A percentile compares a stretch with the other conserved stretches of the same genome.
These are phyloP conservation scores for Ogataea hybrid DNA, from an alignment of 1,139 yeast species.

Conservation along the genomic window DNA sequence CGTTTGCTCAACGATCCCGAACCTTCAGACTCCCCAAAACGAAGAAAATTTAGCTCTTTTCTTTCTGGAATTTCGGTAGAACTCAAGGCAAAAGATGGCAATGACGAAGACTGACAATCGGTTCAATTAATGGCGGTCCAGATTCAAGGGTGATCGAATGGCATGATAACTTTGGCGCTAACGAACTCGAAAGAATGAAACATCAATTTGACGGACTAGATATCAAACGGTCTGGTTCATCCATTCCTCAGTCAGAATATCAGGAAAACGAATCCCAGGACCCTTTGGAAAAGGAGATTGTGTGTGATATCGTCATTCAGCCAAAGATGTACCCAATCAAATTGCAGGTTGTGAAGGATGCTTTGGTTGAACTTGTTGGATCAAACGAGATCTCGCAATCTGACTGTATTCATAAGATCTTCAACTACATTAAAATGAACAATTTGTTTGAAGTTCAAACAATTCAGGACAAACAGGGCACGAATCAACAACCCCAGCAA, in stretches of 20 bases:
- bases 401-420: slow-evolving; percentile 77
- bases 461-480: slow-evolving; percentile 29
- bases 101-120: slow-evolving; percentile 22
- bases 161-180: slow-evolving; percentile 55
- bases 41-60: slow-evolving; percentile 73
- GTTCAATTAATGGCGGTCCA: slow-evolving; percentile 26
- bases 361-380: slow-evolving; percentile 69
- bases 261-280: slow-evolving; percentile 24
- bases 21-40: slow-evolving; percentile 33
- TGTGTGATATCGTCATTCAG: slow-evolving; percentile 73
- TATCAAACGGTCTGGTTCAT: slow-evolving; percentile 72
- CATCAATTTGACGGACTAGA: slow-evolving; percentile 82
- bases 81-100: slow-evolving; percentile 38
- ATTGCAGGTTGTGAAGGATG: slow-evolving; percentile 59
- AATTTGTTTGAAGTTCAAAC: slow-evolving; percentile 49
- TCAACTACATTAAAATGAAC: slow-evolving; percentile 85
- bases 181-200: slow-evolving; percentile 39
- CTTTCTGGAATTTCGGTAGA: slow-evolving; percentile 85
- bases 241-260: slow-evolving; percentile 27
- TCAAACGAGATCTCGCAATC: slow-evolving; percentile 79
- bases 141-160: slow-evolving; percentile 52
- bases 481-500: slow-evolving; percentile 21
- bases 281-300: slow-evolving; percentile 46
- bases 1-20: slow-evolving; percentile 52
- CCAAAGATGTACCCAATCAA: slow-evolving; percentile 70